Base-by-base conservation (phyloP, 169 alveolate species). In the Cryptosporidium bovis region DNA sequence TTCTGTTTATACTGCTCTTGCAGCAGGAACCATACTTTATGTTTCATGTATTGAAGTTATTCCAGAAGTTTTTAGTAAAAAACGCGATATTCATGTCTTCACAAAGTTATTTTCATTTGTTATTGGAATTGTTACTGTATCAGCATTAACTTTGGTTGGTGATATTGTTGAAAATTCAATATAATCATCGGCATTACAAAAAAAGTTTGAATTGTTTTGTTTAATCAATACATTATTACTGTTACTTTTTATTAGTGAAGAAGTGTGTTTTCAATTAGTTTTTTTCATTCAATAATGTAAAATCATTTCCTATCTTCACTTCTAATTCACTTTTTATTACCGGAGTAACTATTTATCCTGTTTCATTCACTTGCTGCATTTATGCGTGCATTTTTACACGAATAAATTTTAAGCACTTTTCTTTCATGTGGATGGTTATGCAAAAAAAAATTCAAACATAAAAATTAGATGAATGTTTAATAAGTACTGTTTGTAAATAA, bases 21-120 rank as follows among this genome's bases (percentile, higher is more conserved):
- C 87, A 3, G 87, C 87, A 7, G 87, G 87, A 18, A 77, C 87
- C 18, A 77, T 77, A 12, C 71, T 77, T 10, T 77, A 77, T 77
- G 87, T 77, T 24, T 53, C 87, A 10, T 77, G 87, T 24, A 62
- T 77, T 40, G 87, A 77, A 60, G 87, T 77, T 56, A 77, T 77
- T 24, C 87, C 87, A 1, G 87, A 77, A 29, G 87, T 77, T 24
- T 77, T 77, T 56, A 56, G 56, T 20, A 56, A 56, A 33, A 77
- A 77, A 29, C 67, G 34, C 31, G 29, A 34, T n/a, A 62, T 56
- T 34, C 24, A 18, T 29, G 33, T 27, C 1, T 2, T 62, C 0
- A 4, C 50, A 2, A 77, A 77, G 24, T 77, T 77, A 27, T 18
- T 48, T 16, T 56, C 87, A 15, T 77, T 77, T n/a, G 36, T 77